A percentile compares a stretch with the other conserved stretches of the same genome.
phyloP scores from a whole-genome alignment of 192 early-diverging fungal genomes.

The Coemansia sp. region DNA sequence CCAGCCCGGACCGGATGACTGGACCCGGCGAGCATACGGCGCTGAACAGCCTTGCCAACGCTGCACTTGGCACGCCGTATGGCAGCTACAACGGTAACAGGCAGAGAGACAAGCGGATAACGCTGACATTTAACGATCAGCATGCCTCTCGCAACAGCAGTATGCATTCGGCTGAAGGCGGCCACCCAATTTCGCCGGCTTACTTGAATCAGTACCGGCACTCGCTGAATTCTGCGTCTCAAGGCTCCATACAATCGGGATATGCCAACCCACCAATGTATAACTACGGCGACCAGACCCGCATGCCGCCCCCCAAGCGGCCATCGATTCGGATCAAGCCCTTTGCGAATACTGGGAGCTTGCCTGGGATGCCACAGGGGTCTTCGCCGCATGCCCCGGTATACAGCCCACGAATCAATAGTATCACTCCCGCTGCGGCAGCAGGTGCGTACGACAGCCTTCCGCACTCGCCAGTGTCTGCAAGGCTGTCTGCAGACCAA shows the following conservation, averaged over 20 bases:
- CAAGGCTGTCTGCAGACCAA: constrained; percentile 28
- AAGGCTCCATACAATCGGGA: no score
- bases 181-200: constrained; percentile 2
- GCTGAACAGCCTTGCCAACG: constrained; percentile 2
- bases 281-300: not conserved
- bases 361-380: not conserved
- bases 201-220: constrained; percentile 9
- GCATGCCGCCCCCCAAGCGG: constrained; percentile 9
- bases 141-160: not conserved
- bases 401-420: not conserved
- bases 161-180: not conserved
- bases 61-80: not conserved
- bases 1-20: not conserved
- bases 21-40: not conserved
- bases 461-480: not conserved
- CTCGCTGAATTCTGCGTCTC: not conserved
- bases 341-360: not conserved
- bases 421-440: not conserved
- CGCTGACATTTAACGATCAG: constrained; percentile 5
- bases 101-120: constrained; percentile 1
- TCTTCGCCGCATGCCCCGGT: not conserved
- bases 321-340: constrained; percentile 33
- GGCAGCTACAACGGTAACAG: not conserved
- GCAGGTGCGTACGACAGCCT: not conserved
- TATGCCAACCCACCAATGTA: not conserved